phyloP scores from a whole-genome alignment of 768 basidiomycete species.

The Mycena polygramma region DNA sequence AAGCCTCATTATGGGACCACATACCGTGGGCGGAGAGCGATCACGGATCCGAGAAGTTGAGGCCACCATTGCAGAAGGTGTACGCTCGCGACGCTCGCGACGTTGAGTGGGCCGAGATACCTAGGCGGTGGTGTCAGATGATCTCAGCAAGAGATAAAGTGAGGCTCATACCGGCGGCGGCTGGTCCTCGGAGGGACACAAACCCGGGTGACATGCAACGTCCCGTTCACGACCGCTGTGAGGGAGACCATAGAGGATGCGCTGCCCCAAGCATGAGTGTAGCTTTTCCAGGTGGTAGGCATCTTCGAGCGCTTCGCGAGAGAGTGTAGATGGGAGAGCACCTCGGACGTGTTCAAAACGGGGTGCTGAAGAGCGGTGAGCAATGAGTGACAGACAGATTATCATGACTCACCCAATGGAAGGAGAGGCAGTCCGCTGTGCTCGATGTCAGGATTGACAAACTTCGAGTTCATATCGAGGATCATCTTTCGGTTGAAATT shows the following conservation, averaged over 20 bases:
- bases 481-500: slow-evolving; percentile 16
- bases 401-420: not conserved
- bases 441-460: slow-evolving; percentile 4
- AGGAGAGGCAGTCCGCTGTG: not conserved
- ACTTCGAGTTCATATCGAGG: slow-evolving; percentile 9
- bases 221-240: not conserved
- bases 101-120: not conserved
- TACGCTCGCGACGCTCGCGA: not conserved
- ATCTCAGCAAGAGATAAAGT: too few relatives aligned
- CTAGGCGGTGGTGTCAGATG: not conserved
- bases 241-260: not conserved
- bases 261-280: slow-evolving; percentile 8
- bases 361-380: not conserved
- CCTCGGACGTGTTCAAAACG: slow-evolving; percentile 1
- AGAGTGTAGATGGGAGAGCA: not conserved
- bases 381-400: not conserved
- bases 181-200: slow-evolving; percentile 5
- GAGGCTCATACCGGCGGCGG: not conserved
- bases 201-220: not conserved
- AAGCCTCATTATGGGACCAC: not conserved
- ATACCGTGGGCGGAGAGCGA: not conserved
- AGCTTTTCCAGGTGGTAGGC: not conserved
- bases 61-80: slow-evolving; percentile 3
- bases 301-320: not conserved
- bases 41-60: slow-evolving; percentile 7